phyloP scores from a whole-genome alignment of 225 moss, liverwort and hornwort genomes.

The Pseudisothecium myosuroides region DNA sequence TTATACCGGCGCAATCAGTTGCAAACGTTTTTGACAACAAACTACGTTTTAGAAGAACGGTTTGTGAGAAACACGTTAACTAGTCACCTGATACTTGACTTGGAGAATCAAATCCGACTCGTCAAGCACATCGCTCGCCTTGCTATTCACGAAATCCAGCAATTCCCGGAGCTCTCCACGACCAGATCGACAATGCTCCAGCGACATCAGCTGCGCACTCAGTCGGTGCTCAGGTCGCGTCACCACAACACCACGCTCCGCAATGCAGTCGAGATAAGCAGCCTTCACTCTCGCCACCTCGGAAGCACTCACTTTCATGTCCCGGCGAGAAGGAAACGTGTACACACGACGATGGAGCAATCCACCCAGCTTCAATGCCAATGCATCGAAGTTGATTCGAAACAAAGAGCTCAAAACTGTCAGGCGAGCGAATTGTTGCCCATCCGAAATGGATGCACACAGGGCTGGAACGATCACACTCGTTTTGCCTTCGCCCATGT shows the following conservation, averaged over 20 bases:
- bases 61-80: no score
- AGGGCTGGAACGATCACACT: conserved; percentile 30
- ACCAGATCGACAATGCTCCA: conserved; percentile 9
- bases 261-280: background rate
- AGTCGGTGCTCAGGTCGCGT: conserved; percentile 25
- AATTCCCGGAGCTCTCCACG: background rate
- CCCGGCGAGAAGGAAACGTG: conserved; percentile 1
- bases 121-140: conserved; percentile 17
- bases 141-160: background rate
- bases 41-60: no score
- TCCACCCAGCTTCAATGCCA: conserved; percentile 26
- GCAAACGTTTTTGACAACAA: no score
- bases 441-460: conserved; percentile 14
- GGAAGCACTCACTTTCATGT: background rate
- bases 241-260: conserved; percentile 5
- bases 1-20: no score
- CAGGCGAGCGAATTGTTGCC: conserved; percentile 5
- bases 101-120: conserved; percentile 31
- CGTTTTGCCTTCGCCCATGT: conserved; percentile 40
- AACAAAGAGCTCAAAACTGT: conserved; percentile 20
- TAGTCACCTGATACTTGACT: conserved; percentile 21
- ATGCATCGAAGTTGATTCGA: conserved; percentile 21
- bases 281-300: background rate
- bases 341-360: conserved; percentile 23
- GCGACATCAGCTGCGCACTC: conserved; percentile 1